Evolutionary conservation across 192 early-diverging fungal species (phyloP), one percentile per base, ranked within the genome.

Genomic region (Backusella mclennaniae): DNA sequence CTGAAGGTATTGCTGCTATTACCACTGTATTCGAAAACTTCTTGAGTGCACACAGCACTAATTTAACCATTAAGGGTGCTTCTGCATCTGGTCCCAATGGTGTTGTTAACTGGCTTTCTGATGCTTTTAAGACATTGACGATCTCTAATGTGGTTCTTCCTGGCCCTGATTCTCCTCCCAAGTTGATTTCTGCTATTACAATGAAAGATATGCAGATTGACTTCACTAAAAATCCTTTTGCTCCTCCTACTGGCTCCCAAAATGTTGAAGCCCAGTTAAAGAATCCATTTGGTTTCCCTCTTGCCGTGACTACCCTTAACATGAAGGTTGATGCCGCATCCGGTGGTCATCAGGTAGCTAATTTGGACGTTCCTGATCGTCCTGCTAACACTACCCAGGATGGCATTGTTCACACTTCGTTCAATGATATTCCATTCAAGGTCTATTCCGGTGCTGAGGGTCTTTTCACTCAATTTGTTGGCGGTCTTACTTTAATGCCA

Each of bases 1-100:
- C 80, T 26, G 81, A 75, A 0, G 84, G 76, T 52, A 79, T 87
- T 71, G 81, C 74, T 35, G 86, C 88, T 38, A 79, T 90, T 67
- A 82, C 76, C n/a, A 71, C 76, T 8, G 72, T 90, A 21, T 90
- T 90, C 69, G 84, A 82, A 14, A 81, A 88, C 66, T 90, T 84
- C 73, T 79, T 90, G 38, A 79, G 73, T 53, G 86, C 86, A 44
- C 36, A 80, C 17, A 73, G 74, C 39, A 66, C 82, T 2, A 35
- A 53, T 17, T 39, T 83, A 35, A 66, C 75, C 38, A 73, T 83
- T 35, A 73, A 77, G 41, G 82, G 82, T 44, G 26, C 76, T 39
- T 75, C 67, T 35, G 66, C 59, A 68, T 70, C 68, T 73, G 78
- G 84, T 75, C 56, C 86, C 69, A 73, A 44, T 84, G 49, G 84